Evolutionary conservation across 129 eudicot species (phyloP).

Genomic region (Chrysanthemum lavandulifolium): DNA sequence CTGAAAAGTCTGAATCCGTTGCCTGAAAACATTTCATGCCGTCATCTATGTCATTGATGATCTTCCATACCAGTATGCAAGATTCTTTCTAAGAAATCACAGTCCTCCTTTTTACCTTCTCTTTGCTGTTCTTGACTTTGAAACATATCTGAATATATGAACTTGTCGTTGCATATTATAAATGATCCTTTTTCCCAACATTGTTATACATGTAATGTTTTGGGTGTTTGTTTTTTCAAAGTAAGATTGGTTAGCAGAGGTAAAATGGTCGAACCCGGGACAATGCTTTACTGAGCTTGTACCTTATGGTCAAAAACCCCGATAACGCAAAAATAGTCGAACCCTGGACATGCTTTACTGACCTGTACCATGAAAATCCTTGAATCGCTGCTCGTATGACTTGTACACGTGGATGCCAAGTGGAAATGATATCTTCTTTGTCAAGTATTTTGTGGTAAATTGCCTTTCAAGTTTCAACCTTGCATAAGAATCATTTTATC

Average conservation of each 20-base stretch:
- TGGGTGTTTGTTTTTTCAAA: not conserved
- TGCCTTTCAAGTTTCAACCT: no score
- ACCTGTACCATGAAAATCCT: not conserved
- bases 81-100: slow-evolving; percentile 26
- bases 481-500: no score
- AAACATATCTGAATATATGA: slow-evolving; percentile 12
- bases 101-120: slow-evolving; percentile 8
- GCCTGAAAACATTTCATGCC: slow-evolving; percentile 18
- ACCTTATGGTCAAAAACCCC: not conserved
- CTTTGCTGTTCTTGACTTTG: slow-evolving; percentile 15
- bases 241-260: not conserved
- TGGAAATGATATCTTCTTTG: no score
- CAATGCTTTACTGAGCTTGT: not conserved
- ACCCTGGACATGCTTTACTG: not conserved
- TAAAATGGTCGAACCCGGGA: not conserved
- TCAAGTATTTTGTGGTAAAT: no score
- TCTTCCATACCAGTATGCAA: slow-evolving; percentile 28
- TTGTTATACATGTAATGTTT: slow-evolving; percentile 11
- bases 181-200: not conserved
- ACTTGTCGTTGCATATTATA: slow-evolving; percentile 8
- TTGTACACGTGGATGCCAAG: no score
- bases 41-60: slow-evolving; percentile 11
- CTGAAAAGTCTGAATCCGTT: slow-evolving; percentile 26
- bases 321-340: no score
- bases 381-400: no score